Base-by-base conservation (phyloP, 78 protist genomes). In the Dictyostelium capitatum region DNA sequence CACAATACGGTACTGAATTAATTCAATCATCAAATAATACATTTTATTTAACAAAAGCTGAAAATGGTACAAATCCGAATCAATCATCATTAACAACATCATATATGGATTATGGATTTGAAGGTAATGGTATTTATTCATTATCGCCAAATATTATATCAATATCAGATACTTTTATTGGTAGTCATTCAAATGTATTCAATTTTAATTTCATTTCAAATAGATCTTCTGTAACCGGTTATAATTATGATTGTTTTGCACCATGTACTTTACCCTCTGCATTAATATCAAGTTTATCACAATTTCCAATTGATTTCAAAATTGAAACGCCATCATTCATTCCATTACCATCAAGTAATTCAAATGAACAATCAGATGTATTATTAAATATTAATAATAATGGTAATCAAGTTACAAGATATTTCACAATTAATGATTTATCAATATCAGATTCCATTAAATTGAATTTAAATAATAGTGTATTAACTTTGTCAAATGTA, bases 141-240 rank as follows among this genome's bases (percentile, higher is more conserved):
- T n/a, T n/a, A n/a, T 15, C 56, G 3, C 56, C 56, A 51, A 51
- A 51, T 12, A 51, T 37, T 37, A 37, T 37, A 37, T 37, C 43
- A 37, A 37, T 2, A 37, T 37, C 43, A 37, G 43, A 37, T 37
- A 37, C 43, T 37, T 37, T 37, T 37, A 37, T 37, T 37, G 43
- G 43, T n/a, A n/a, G n/a, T 10, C 70, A 62, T 6, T n/a, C 20
- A 1, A 62, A n/a, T 25, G 6, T 25, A 62, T 62, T n/a, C 9
- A 62, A 62, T 62, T 62, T 62, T 11, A 62, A 62, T 62, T 62
- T 62, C 37, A 62, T 62, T n/a, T 62, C 70, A 62, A 62, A 51
- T 12, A 51, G 70, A 62, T n/a, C 23, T 1, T 23, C n/a, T 25
- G 17, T 62, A 8, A 62, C 70, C 9, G 70, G 70, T 25, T 62